Conservation (phyloP, 192 early-diverging fungal species). For the Coemansia sp. region DNA sequence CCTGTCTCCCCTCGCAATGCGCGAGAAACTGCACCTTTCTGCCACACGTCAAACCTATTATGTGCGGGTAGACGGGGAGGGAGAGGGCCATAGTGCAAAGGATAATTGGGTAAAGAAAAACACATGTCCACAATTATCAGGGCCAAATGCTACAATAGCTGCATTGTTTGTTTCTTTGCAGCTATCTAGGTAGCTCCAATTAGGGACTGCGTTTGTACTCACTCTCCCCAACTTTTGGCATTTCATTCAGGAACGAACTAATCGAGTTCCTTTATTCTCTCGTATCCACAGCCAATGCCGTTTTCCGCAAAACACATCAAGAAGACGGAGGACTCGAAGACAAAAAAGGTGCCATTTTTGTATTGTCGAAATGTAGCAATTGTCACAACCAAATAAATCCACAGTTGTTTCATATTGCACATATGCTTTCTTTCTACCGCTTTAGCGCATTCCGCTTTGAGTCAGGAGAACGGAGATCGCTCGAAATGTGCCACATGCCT, state of each 20-base stretch:
- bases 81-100: background rate
- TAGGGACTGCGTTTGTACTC: background rate
- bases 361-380: background rate
- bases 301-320: background rate
- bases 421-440: background rate
- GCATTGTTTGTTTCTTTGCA: background rate
- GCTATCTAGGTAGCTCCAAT: background rate
- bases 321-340: background rate
- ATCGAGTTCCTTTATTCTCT: background rate
- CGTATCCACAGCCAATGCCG: background rate
- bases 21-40: background rate
- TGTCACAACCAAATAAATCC: background rate
- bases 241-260: no score
- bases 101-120: background rate
- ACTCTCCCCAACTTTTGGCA: background rate
- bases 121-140: background rate
- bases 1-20: background rate
- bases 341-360: no score
- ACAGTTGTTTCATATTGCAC: background rate
- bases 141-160: background rate
- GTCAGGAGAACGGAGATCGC: background rate
- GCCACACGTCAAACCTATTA: background rate
- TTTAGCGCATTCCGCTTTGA: background rate
- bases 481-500: background rate
- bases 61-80: background rate